Evolutionary conservation across 106 monocot genomes (phyloP).

Genomic region (Dactylorhiza incarnata): DNA sequence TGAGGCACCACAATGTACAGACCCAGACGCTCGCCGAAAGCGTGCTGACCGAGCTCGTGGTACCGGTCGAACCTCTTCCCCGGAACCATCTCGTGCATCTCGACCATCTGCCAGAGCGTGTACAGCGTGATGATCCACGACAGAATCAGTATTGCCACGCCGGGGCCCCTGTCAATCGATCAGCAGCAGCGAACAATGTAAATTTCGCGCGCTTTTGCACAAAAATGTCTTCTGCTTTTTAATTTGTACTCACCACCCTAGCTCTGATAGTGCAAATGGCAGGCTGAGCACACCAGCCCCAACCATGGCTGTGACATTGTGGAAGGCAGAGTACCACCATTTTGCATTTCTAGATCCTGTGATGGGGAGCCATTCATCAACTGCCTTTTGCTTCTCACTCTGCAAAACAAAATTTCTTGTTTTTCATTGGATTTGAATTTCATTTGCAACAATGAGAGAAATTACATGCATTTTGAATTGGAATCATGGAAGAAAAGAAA

Average conservation of each 20-base stretch:
- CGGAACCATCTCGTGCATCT: constrained; percentile 79
- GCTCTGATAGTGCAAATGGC: constrained; percentile 2
- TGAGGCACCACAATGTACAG: constrained; percentile 69
- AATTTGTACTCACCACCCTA: background rate
- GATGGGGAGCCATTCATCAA: constrained; percentile 4
- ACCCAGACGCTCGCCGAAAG: constrained; percentile 57
- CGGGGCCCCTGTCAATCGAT: constrained; percentile 40
- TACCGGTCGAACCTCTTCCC: constrained; percentile 65
- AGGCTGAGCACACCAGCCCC: constrained; percentile 4
- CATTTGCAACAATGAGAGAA: too few species aligned
- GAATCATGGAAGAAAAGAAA: too few species aligned
- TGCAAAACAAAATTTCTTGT: background rate
- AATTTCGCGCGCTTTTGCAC: too few species aligned
- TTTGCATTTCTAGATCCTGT: constrained; percentile 5
- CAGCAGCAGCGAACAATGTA: background rate
- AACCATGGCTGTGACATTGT: constrained; percentile 8
- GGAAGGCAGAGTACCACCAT: constrained; percentile 11
- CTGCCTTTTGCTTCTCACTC: background rate
- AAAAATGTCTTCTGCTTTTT: too few species aligned
- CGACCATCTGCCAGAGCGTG: constrained; percentile 80
- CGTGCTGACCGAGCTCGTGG: constrained; percentile 72
- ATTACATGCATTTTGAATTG: too few species aligned
- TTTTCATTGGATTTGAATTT: too few species aligned
- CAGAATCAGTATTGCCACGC: constrained; percentile 35
- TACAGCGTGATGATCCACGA: constrained; percentile 68